These are phyloP conservation scores for Pseudevernia furfuracea DNA, from an alignment of 495 filamentous ascomycete genomes.

Conservation along the genomic window DNA sequence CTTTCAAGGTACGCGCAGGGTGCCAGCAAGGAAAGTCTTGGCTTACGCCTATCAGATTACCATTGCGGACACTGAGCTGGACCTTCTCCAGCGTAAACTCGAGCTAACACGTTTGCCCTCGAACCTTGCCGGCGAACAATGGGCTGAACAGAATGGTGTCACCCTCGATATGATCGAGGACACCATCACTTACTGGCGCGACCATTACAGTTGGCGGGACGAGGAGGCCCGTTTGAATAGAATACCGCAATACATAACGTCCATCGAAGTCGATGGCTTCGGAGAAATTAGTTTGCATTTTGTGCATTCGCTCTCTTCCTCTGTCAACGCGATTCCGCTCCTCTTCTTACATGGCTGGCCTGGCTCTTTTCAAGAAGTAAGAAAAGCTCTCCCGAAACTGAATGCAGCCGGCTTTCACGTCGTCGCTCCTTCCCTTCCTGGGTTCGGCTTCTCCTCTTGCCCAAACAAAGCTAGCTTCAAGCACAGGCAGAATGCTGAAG, in stretches of 20 bases:
- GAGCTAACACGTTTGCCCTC: conserved; percentile 46
- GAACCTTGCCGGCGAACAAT: conserved; percentile 5
- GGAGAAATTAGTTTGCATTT: conserved; percentile 20
- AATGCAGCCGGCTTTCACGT: conserved; percentile 34
- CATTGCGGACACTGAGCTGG: conserved; percentile 32
- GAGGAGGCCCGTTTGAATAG: not conserved
- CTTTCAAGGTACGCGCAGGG: not conserved
- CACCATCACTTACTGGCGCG: conserved; percentile 32
- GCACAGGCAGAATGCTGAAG: conserved; percentile 19
- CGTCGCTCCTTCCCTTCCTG: conserved; percentile 35
- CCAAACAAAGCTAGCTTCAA: conserved; percentile 26
- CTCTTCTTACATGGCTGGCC: conserved; percentile 37
- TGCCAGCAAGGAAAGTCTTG: not conserved
- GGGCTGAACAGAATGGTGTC: conserved; percentile 15
- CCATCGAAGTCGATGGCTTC: not conserved
- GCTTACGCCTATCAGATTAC: conserved; percentile 11
- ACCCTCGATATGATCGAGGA: conserved; percentile 11
- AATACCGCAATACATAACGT: not conserved
- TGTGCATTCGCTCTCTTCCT: conserved; percentile 25
- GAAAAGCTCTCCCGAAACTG: conserved; percentile 27
- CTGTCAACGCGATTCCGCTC: conserved; percentile 30
- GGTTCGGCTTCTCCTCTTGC: conserved; percentile 32
- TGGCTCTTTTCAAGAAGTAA: conserved; percentile 34
- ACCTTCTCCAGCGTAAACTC: conserved; percentile 47
- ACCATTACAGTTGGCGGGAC: not conserved